Evolutionary conservation across 2,329 filamentous ascomycete genomes (phyloP).

Genomic region (Teratosphaeria pseudoeucalypti): DNA sequence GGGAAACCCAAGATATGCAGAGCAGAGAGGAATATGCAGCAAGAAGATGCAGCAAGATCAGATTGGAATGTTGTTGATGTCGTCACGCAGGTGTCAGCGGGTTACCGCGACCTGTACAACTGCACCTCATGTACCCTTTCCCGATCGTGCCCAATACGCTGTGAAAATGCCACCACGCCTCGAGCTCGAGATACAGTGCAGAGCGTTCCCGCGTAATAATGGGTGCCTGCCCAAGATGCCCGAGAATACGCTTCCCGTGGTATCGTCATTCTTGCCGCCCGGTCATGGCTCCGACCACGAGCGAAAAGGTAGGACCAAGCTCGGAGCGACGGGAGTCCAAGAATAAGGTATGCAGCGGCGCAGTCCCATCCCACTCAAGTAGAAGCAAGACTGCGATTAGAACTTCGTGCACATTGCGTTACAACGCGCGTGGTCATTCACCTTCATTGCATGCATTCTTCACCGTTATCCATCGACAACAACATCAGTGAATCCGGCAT

Average conservation of each 20-base stretch:
- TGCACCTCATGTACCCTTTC: not conserved
- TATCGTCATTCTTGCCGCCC: not conserved
- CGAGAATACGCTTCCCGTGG: not conserved
- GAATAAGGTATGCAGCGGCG: too few relatives aligned
- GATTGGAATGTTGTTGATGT: not conserved
- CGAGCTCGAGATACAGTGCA: not conserved
- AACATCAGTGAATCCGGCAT: slow-evolving; percentile 28
- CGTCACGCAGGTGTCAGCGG: not conserved
- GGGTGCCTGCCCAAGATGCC: not conserved
- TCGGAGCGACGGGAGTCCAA: not conserved
- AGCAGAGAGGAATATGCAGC: not conserved
- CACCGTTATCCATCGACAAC: not conserved
- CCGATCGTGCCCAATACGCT: not conserved
- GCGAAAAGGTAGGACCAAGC: not conserved
- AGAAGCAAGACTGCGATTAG: not conserved
- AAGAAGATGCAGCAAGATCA: not conserved
- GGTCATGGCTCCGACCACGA: not conserved
- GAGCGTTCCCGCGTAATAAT: not conserved
- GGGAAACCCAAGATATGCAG: not conserved
- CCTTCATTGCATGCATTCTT: not conserved
- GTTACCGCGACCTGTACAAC: not conserved
- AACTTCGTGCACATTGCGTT: not conserved
- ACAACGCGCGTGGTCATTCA: not conserved
- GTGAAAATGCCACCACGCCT: not conserved
- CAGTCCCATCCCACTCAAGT: not conserved